Conservation (phyloP, 441 rosid genomes). For the Jatropha multifida region DNA sequence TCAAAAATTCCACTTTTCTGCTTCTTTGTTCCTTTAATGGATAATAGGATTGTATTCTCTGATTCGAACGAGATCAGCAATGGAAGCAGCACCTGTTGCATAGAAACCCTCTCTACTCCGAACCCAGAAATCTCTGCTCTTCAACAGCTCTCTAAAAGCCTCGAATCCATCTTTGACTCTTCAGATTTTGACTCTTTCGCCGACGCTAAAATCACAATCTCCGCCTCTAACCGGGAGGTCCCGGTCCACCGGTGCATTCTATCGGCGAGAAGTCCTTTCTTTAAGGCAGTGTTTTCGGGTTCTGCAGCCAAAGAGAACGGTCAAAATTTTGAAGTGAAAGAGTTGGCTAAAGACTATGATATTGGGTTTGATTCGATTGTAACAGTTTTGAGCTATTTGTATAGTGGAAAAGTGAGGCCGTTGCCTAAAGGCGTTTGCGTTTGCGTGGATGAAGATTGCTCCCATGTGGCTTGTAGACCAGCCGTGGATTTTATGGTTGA, state of each 20-base stretch:
- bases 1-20: neutral
- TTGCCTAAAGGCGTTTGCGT: conserved; percentile 45
- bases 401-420: conserved; percentile 63
- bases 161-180: conserved; percentile 50
- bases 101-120: conserved; percentile 32
- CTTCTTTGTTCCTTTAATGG: conserved; percentile 33
- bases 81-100: conserved; percentile 57
- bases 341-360: conserved; percentile 51
- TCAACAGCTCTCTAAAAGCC: conserved; percentile 50
- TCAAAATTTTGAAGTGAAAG: conserved; percentile 47
- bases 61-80: conserved; percentile 67
- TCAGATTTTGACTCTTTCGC: conserved; percentile 49
- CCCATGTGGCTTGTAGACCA: conserved; percentile 75
- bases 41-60: conserved; percentile 48
- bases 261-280: conserved; percentile 58
- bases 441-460: conserved; percentile 70
- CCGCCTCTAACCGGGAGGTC: conserved; percentile 32
- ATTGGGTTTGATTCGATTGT: conserved; percentile 57
- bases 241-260: conserved; percentile 82
- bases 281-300: conserved; percentile 37
- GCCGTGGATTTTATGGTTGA: conserved; percentile 65
- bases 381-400: conserved; percentile 61
- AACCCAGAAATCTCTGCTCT: conserved; percentile 45
- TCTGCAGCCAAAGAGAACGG: conserved; percentile 36
- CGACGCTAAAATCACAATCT: conserved; percentile 50